A percentile compares a stretch with the other conserved stretches of the same genome.
phyloP scores from a whole-genome alignment of 2,329 filamentous ascomycete genomes.

The Truncatella angustata region DNA sequence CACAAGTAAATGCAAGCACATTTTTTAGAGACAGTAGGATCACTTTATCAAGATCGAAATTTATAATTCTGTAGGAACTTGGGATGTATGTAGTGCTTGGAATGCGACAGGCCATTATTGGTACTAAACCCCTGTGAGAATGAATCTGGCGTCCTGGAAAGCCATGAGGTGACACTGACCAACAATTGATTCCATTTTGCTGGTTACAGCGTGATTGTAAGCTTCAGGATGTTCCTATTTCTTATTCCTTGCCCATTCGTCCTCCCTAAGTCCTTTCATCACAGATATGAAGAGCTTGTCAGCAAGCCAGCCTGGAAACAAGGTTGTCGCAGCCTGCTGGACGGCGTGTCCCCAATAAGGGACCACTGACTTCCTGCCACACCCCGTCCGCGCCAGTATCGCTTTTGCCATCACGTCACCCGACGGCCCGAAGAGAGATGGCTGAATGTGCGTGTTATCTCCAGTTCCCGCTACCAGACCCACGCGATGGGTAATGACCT shows the following conservation, averaged over 20 bases:
- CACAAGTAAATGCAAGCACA: too few species aligned
- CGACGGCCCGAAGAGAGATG: conserved; percentile 15
- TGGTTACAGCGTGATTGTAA: too few species aligned
- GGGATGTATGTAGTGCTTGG: too few species aligned
- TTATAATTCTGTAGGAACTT: too few species aligned
- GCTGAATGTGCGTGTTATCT: conserved; percentile 8
- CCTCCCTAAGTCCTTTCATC: background rate
- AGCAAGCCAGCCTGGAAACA: conserved; percentile 1
- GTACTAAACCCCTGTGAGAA: too few species aligned
- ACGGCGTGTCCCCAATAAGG: background rate
- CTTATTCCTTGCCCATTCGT: background rate
- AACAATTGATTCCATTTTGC: too few species aligned
- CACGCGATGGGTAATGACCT: conserved; percentile 17
- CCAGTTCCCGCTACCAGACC: conserved; percentile 17
- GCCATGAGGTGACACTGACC: too few species aligned
- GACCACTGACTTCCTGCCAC: background rate
- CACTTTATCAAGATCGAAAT: too few species aligned
- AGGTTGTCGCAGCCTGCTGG: background rate
- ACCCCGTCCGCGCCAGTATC: background rate
- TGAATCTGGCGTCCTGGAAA: too few species aligned
- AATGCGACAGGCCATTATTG: too few species aligned
- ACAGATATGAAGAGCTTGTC: background rate
- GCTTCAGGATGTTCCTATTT: too few species aligned
- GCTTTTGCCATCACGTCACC: conserved; percentile 17
- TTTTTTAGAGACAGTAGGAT: too few species aligned